Base-by-base conservation (phyloP, 805 yeast species). In the Nakazawaea ernobii region DNA sequence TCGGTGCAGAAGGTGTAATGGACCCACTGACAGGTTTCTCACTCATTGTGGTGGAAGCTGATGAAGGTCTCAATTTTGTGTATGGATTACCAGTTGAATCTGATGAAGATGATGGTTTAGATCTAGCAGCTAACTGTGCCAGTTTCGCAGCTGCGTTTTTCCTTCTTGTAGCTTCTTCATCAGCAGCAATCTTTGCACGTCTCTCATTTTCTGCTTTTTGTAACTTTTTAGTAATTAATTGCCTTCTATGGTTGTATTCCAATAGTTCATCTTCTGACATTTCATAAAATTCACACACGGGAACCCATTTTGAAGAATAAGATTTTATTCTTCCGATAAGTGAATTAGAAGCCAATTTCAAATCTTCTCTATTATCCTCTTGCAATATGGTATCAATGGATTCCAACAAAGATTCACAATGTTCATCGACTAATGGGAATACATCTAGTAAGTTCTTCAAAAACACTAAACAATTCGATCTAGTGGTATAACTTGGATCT, bases 381-480 rank as follows among this genome's bases (percentile, higher is more conserved):
- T 61, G 52, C 7, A 77, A 58, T 17, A 86, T 76, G 1, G 57
- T 54, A 29, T 77, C 71, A 32, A 91, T 66, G 9, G 70, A 62
- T 4, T 61, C 65, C 7, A 73, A 62, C 1, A 90, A 58, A 6
- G 58, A 49, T 46, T 77, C 79, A 32, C 89, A 82, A 48, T 86
- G 91, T 28, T 75, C 80, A 44, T 80, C 81, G 11, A 86, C 75
- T 9, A 73, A 67, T 0, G 97, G 96, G 59, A 79, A 89, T 13
- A 75, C 72, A 2, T 74, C 73, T 15, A 83, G 65, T 39, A 84
- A 63, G 53, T 80, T 80, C 59, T 84, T 87, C 68, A 90, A 68
- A 55, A 88, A 79, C 1, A 86, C 84, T 49, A 90, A 86, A 3
- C 88, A 78, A 63, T 90, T 91, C 47, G 90, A 77, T 45, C 94